Evolutionary conservation across 2,329 filamentous ascomycete genomes (phyloP).

Genomic region (Sarocladium oryzae): DNA sequence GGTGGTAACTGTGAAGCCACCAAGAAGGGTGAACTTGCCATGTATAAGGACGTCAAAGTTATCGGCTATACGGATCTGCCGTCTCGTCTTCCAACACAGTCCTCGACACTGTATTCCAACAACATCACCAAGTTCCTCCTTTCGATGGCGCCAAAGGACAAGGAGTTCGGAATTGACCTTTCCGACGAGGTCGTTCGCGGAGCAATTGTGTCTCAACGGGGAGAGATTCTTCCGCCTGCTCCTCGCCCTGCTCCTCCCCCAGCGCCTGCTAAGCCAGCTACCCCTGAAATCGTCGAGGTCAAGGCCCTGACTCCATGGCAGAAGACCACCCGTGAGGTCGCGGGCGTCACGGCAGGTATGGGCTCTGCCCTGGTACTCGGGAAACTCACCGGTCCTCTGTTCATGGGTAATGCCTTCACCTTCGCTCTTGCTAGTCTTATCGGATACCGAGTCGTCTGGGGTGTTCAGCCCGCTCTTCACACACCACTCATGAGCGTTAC

Average conservation of each 20-base stretch:
- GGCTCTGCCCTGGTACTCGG: conserved; percentile 67
- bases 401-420: conserved; percentile 84
- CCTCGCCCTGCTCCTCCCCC: conserved; percentile 59
- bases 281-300: conserved; percentile 38
- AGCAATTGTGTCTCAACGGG: conserved; percentile 74
- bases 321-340: conserved; percentile 69
- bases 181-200: conserved; percentile 81
- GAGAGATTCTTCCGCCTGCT: conserved; percentile 67
- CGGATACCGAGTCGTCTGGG: conserved; percentile 85
- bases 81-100: conserved; percentile 79
- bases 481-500: conserved; percentile 90
- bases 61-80: conserved; percentile 88
- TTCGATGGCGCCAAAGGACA: conserved; percentile 72
- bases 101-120: conserved; percentile 86
- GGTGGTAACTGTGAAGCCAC: conserved; percentile 86
- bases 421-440: conserved; percentile 80
- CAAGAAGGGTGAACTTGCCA: conserved; percentile 61
- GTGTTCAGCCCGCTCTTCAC: conserved; percentile 74
- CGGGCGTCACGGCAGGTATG: conserved; percentile 71
- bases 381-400: conserved; percentile 73
- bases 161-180: conserved; percentile 73
- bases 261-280: conserved; percentile 35
- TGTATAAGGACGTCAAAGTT: conserved; percentile 72
- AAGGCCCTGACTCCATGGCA: conserved; percentile 76
- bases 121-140: conserved; percentile 87